Percentiles rank a stretch among this genome's conserved stretches.
phyloP scores from a whole-genome alignment of 352 stramenopile genomes.

The Achlya hypogyna region DNA sequence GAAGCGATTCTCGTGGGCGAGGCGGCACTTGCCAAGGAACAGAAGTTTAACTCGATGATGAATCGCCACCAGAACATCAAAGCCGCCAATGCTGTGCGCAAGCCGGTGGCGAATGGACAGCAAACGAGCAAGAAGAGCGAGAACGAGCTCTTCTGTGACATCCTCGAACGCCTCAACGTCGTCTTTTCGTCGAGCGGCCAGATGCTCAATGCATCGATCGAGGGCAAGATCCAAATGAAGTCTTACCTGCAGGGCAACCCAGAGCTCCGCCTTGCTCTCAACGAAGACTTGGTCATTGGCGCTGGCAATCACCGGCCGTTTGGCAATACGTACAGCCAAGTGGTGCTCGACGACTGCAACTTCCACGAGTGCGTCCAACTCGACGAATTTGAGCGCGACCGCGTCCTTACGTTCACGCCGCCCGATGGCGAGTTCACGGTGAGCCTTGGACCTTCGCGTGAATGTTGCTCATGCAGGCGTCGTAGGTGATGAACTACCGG shows the following conservation, averaged over 20 bases:
- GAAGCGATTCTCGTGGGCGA: slow-evolving; percentile 93
- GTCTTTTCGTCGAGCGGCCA: slow-evolving; percentile 95
- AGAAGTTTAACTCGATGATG: slow-evolving; percentile 87
- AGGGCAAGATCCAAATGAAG: slow-evolving; percentile 98
- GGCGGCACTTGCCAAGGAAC: slow-evolving; percentile 69
- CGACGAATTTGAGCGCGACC: slow-evolving; percentile 89
- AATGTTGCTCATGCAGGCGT: slow-evolving; percentile 50
- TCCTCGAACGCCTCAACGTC: slow-evolving; percentile 96
- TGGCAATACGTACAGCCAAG: slow-evolving; percentile 72
- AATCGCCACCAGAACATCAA: slow-evolving; percentile 70
- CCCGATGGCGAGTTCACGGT: slow-evolving; percentile 66
- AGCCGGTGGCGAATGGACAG: slow-evolving; percentile 70
- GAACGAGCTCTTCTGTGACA: slow-evolving; percentile 99
- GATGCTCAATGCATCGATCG: slow-evolving; percentile 96
- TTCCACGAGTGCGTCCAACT: slow-evolving; percentile 99
- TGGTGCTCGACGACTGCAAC: slow-evolving; percentile 97
- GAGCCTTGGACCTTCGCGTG: not conserved
- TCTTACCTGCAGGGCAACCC: slow-evolving; percentile 97
- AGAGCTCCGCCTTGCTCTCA: slow-evolving; percentile 92
- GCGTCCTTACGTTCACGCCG: slow-evolving; percentile 82
- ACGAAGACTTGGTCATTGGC: slow-evolving; percentile 96
- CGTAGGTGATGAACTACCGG: slow-evolving; percentile 96
- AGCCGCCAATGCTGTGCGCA: slow-evolving; percentile 79
- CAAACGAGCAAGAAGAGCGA: slow-evolving; percentile 79
- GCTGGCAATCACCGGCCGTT: slow-evolving; percentile 39